These are phyloP conservation scores for Lanmaoa rubissima DNA, from an alignment of 768 basidiomycete genomes.

Conservation along the genomic window DNA sequence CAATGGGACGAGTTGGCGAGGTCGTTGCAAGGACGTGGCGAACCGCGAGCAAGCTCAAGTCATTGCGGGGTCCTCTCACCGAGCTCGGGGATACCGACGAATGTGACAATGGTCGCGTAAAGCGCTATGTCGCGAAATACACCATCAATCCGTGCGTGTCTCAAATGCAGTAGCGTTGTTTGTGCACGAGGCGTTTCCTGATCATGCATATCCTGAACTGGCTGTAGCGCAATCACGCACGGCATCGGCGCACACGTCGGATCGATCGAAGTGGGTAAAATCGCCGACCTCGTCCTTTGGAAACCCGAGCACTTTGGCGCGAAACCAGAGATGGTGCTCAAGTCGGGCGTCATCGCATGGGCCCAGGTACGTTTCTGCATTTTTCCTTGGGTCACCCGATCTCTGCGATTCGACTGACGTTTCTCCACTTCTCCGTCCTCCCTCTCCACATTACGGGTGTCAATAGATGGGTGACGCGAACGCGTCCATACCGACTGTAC, in stretches of 20 bases:
- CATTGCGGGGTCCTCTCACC: slow-evolving; percentile 68
- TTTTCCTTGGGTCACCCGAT: too few species aligned
- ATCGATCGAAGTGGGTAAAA: slow-evolving; percentile 72
- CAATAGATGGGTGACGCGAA: slow-evolving; percentile 90
- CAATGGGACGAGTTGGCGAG: slow-evolving; percentile 98
- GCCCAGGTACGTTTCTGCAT: slow-evolving; percentile 57
- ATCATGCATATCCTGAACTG: neutral
- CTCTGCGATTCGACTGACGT: neutral
- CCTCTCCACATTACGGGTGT: neutral
- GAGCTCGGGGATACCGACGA: slow-evolving; percentile 46
- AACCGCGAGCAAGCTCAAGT: slow-evolving; percentile 93
- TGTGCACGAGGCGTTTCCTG: neutral
- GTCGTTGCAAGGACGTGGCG: slow-evolving; percentile 93
- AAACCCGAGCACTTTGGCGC: slow-evolving; percentile 90
- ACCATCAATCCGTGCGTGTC: slow-evolving; percentile 89
- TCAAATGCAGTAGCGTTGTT: too few species aligned
- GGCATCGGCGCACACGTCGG: slow-evolving; percentile 89
- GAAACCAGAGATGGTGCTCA: slow-evolving; percentile 92
- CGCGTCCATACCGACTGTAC: slow-evolving; percentile 93
- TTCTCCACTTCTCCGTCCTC: neutral
- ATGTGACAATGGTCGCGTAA: slow-evolving; percentile 84
- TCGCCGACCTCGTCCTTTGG: slow-evolving; percentile 97
- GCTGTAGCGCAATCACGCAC: slow-evolving; percentile 77
- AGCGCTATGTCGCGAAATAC: slow-evolving; percentile 93
- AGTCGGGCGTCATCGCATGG: slow-evolving; percentile 91